phyloP scores from a whole-genome alignment of 176 grass and related monocot species.

The Hordeum marinum region DNA sequence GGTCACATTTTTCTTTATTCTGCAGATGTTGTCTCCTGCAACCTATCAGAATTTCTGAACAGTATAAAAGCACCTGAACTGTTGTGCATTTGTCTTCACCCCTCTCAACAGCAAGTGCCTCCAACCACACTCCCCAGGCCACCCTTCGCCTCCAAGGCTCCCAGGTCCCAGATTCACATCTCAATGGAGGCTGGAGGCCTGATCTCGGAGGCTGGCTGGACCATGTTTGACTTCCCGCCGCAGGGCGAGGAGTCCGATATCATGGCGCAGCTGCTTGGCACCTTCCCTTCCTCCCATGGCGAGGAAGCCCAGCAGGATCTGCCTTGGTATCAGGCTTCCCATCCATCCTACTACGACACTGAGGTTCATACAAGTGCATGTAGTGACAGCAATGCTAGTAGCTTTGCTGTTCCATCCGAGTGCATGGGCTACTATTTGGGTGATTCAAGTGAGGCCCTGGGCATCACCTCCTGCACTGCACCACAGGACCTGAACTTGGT shows the following conservation, averaged over 20 bases:
- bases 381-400: slow-evolving; percentile 19
- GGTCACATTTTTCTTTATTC: slow-evolving; percentile 23
- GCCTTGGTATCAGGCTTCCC: slow-evolving; percentile 47
- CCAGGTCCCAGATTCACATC: slow-evolving; percentile 18
- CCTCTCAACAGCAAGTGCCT: slow-evolving; percentile 23
- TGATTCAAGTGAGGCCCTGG: slow-evolving; percentile 38
- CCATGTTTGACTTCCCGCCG: slow-evolving; percentile 28
- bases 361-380: slow-evolving; percentile 11
- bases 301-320: slow-evolving; percentile 28
- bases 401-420: slow-evolving; percentile 25
- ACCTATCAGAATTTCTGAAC: slow-evolving; percentile 27
- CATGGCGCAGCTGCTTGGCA: slow-evolving; percentile 42
- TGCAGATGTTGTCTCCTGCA: slow-evolving; percentile 15
- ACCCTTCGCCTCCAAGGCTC: slow-evolving; percentile 11
- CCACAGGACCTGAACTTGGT: slow-evolving; percentile 19
- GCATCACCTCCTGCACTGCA: slow-evolving; percentile 1
- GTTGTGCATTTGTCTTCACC: slow-evolving; percentile 42
- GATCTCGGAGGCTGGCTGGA: slow-evolving; percentile 45
- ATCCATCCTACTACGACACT: slow-evolving; percentile 23
- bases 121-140: slow-evolving; percentile 22
- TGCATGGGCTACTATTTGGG: slow-evolving; percentile 38
- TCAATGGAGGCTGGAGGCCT: slow-evolving; percentile 57
- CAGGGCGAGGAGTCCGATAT: slow-evolving; percentile 49
- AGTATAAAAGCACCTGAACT: slow-evolving; percentile 53
- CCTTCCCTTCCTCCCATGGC: slow-evolving; percentile 32